Base-by-base conservation (phyloP, 1,139 yeast genomes). In the Taphrina deformans region DNA sequence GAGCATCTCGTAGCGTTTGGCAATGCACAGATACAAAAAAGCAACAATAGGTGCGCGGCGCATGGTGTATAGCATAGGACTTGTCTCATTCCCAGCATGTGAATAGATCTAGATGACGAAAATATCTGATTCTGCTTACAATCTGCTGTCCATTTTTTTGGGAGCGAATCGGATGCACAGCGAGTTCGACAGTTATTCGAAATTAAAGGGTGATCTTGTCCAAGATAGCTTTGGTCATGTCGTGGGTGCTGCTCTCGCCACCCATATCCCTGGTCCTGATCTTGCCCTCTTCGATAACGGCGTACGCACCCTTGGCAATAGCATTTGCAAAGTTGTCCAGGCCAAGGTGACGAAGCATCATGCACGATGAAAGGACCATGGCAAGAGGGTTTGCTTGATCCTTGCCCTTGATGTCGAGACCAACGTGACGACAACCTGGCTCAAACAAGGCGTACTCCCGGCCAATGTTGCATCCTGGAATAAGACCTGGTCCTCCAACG, bases 341-440 rank as follows among this genome's bases (percentile, higher is more conserved):
- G 66, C 90, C 87, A 97, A 93, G 91, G 83, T 93, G 98, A 83
- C 96, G 89, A 84, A 93, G 87, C 98, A 93, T 92, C 97, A 93
- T 92, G 76, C 91, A 91, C 63, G 98, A 92, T 61, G 97, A 90
- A 77, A 93, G 84, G 77, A 93, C 83, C 77, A 93, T 80, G 69
- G 99, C 99, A 70, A 98, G 93, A 80, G 99, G 99, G 85, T 93
- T 93, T 71, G 99, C 99, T 31, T 62, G 65, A 50, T 62, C 58
- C 71, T 55, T 55, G 35, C 61, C 61, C 50, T 46, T 55, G 56
- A 62, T 89, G 80, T 92, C 98, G 75, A 91, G 84, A 79, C 98
- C 99, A 74, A 92, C 98, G 82, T 93, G 99, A 84, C 98, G 89
- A 82, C 97, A 92, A 79, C 98, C 99, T 73, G 99, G 99, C 83